Conservation (phyloP, 495 filamentous ascomycete species). For the Tuber microsphaerosporum region DNA sequence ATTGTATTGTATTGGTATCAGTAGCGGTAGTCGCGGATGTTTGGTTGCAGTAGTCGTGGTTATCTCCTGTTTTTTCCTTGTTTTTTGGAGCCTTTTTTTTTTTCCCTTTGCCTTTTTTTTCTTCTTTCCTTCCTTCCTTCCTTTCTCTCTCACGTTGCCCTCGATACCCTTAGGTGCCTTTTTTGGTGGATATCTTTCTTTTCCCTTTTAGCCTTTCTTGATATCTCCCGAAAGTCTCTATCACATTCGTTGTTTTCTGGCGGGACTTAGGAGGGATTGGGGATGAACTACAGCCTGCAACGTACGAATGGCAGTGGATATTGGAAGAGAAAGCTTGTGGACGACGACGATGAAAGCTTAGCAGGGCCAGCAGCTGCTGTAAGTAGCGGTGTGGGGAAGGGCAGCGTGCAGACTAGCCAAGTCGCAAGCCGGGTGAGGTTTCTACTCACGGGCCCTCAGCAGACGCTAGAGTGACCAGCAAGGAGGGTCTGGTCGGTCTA, state of each 20-base stretch:
- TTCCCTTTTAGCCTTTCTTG: conserved; percentile 7
- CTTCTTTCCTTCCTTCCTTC: neutral
- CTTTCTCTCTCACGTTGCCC: neutral
- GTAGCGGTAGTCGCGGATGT: neutral
- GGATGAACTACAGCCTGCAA: conserved; percentile 16
- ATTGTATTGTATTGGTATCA: neutral
- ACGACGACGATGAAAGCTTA: conserved; percentile 26
- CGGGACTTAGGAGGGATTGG: neutral
- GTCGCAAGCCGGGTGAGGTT: conserved; percentile 1
- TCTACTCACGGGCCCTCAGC: neutral
- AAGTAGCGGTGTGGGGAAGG: conserved; percentile 31
- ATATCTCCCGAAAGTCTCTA: conserved; percentile 2
- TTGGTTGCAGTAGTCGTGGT: neutral
- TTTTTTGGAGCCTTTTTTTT: neutral
- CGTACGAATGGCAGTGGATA: conserved; percentile 22
- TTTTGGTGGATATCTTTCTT: conserved; percentile 17
- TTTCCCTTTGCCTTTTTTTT: neutral
- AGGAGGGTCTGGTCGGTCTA: neutral
- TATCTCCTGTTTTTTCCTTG: neutral
- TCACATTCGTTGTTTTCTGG: conserved; percentile 11
- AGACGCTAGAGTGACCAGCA: neutral
- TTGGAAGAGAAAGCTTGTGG: conserved; percentile 22
- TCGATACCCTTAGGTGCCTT: neutral
- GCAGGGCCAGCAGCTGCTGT: conserved; percentile 20
- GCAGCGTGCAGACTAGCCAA: conserved; percentile 28